Evolutionary conservation across 257 asterid genomes (phyloP).

Genomic region (Gentiana straminea): DNA sequence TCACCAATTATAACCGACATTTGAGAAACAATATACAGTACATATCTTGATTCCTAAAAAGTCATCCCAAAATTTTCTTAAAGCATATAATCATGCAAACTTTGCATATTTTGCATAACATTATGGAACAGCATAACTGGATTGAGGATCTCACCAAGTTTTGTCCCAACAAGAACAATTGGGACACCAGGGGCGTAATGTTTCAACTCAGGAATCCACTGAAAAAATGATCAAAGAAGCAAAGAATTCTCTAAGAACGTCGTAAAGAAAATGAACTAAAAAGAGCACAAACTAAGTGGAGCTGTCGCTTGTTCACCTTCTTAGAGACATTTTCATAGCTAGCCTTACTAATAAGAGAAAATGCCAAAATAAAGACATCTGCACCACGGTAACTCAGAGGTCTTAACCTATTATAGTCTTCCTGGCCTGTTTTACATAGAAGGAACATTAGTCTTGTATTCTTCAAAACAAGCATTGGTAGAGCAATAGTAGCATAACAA

Average conservation of each 20-base stretch:
- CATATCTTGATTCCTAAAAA: no score
- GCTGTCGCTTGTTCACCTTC: conserved; percentile 29
- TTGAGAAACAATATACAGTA: no score
- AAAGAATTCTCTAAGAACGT: not conserved
- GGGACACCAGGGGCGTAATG: conserved; percentile 75
- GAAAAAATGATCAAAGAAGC: conserved; percentile 5
- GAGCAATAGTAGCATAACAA: no score
- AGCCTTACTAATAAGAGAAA: conserved; percentile 76
- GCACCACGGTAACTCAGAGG: conserved; percentile 93
- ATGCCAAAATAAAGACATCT: conserved; percentile 66
- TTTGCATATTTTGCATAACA: no score
- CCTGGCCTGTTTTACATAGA: conserved; percentile 44
- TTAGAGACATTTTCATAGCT: conserved; percentile 75
- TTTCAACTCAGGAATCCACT: conserved; percentile 76
- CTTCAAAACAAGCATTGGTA: no score
- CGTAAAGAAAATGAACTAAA: not conserved
- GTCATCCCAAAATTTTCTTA: no score
- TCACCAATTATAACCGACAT: no score
- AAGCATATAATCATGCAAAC: no score
- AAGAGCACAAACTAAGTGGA: not conserved
- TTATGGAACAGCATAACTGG: not conserved
- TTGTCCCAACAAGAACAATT: conserved; percentile 78
- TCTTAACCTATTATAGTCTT: conserved; percentile 76
- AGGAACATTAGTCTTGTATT: no score
- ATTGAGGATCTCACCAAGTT: conserved; percentile 39